Conservation (phyloP, 495 filamentous ascomycete genomes). For the Evernia prunastri region DNA sequence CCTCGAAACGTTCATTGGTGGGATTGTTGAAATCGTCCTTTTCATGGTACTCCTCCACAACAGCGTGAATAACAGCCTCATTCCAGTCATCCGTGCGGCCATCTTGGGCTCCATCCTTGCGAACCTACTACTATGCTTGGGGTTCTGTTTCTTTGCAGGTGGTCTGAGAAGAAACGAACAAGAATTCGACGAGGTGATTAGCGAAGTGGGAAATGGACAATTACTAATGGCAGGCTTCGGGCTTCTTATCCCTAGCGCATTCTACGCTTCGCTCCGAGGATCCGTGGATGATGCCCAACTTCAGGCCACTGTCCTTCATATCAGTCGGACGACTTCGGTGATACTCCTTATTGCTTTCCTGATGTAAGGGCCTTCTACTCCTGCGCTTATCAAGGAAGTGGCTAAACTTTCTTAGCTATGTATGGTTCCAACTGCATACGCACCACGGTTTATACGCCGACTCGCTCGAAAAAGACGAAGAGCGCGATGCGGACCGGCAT, state of each 20-base stretch:
- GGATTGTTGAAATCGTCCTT: slow-evolving; percentile 74
- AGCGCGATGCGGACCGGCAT: slow-evolving; percentile 60
- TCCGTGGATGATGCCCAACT: slow-evolving; percentile 39
- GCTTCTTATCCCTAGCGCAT: slow-evolving; percentile 76
- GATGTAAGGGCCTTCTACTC: slow-evolving; percentile 33
- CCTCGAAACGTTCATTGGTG: slow-evolving; percentile 67
- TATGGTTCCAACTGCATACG: slow-evolving; percentile 75
- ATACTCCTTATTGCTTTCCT: slow-evolving; percentile 73
- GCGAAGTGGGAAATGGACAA: slow-evolving; percentile 74
- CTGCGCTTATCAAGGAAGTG: slow-evolving; percentile 11
- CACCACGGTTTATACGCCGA: slow-evolving; percentile 75
- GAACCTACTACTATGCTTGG: slow-evolving; percentile 69
- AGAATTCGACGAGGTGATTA: slow-evolving; percentile 66
- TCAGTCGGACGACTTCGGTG: slow-evolving; percentile 70
- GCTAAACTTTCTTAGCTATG: slow-evolving; percentile 47
- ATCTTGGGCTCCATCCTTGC: slow-evolving; percentile 77
- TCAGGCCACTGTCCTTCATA: slow-evolving; percentile 46
- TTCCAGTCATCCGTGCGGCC: slow-evolving; percentile 73
- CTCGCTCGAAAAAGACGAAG: slow-evolving; percentile 64
- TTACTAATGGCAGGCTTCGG: slow-evolving; percentile 78
- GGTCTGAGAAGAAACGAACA: slow-evolving; percentile 60
- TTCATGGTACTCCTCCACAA: slow-evolving; percentile 65
- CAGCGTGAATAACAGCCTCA: slow-evolving; percentile 39
- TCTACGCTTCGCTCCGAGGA: slow-evolving; percentile 52
- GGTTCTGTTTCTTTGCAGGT: slow-evolving; percentile 70